Evolutionary conservation across 495 filamentous ascomycete species (phyloP).

Genomic region (Xylaria grammica): DNA sequence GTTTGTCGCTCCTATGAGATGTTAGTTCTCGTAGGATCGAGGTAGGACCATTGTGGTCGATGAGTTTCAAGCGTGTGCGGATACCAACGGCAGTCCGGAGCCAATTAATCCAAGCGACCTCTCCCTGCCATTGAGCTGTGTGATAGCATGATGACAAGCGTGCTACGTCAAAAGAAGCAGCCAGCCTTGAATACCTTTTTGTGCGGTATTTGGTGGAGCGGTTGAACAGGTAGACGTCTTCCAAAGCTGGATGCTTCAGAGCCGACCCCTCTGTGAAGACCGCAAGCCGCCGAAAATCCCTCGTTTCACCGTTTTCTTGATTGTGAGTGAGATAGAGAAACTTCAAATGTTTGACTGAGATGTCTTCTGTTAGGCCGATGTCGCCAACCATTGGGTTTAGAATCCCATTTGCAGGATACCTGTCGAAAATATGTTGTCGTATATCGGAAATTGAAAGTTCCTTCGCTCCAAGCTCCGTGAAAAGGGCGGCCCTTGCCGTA

Average conservation of each 20-base stretch:
- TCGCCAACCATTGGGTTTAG: constrained; percentile 9
- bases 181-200: constrained; percentile 20
- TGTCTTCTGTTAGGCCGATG: constrained; percentile 12
- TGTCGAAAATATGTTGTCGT: neutral
- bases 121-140: neutral
- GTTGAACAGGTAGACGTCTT: constrained; percentile 28
- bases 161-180: neutral
- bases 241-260: constrained; percentile 12
- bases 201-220: constrained; percentile 27
- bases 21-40: neutral
- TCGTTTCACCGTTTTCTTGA: neutral
- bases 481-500: neutral
- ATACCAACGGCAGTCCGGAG: neutral
- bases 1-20: neutral
- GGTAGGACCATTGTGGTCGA: neutral
- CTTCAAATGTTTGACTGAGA: neutral
- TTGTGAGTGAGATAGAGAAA: neutral
- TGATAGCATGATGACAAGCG: neutral
- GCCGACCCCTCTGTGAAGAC: neutral
- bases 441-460: neutral
- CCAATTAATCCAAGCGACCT: neutral
- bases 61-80: neutral
- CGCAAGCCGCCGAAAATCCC: neutral
- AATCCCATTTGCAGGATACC: neutral
- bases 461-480: neutral